A percentile compares a stretch with the other conserved stretches of the same genome.
Conservation (phyloP, 495 filamentous ascomycete genomes). For the Lasiosphaeriaceae sp. region DNA sequence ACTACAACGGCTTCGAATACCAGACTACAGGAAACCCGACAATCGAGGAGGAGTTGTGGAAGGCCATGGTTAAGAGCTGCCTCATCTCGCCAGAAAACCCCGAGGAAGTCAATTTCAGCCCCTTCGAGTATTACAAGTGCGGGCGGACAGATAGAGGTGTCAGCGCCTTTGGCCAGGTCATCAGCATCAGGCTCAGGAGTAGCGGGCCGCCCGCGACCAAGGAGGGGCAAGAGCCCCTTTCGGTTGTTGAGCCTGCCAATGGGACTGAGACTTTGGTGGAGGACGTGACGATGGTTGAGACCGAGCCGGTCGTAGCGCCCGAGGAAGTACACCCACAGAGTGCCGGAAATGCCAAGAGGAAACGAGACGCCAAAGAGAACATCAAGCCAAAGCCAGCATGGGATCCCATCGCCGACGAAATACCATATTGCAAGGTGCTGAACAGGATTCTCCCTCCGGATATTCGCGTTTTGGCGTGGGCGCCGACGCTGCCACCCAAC, state of each 20-base stretch:
- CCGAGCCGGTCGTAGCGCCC: background rate
- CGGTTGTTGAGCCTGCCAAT: background rate
- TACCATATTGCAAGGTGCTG: constrained; percentile 73
- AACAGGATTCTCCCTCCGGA: constrained; percentile 86
- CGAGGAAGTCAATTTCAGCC: constrained; percentile 63
- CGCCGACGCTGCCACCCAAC: constrained; percentile 66
- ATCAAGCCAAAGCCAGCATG: constrained; percentile 41
- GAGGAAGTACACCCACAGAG: background rate
- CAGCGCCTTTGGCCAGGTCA: constrained; percentile 94
- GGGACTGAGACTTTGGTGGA: background rate
- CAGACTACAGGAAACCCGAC: constrained; percentile 68
- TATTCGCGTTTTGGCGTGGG: constrained; percentile 90
- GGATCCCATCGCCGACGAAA: constrained; percentile 74
- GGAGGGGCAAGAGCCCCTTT: constrained; percentile 7
- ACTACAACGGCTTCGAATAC: constrained; percentile 89
- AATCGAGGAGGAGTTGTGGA: constrained; percentile 89
- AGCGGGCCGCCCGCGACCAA: constrained; percentile 51
- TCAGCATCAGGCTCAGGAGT: constrained; percentile 77
- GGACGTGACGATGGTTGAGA: background rate
- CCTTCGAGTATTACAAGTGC: constrained; percentile 87
- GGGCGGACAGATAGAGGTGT: constrained; percentile 90
- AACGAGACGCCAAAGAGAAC: background rate
- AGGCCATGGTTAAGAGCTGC: constrained; percentile 72
- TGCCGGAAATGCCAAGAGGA: background rate
- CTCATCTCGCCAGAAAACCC: constrained; percentile 69